Percentiles rank a stretch among this genome's conserved stretches.
Conservation (phyloP, 164 flowering plant genomes). For the grape (Vitis vinifera) region ASM3070453v1 NC_081812.1:23246001-23246500, state of each 20-base stretch:
- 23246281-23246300: no score
- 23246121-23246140: slow-evolving; percentile 66
- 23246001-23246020: no score
- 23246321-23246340: slow-evolving; percentile 6
- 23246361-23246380: slow-evolving; percentile 53
- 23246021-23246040: not conserved
- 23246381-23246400: slow-evolving; percentile 75
- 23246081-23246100: not conserved
- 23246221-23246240: not conserved
- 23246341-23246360: slow-evolving; percentile 44
- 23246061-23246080: not conserved
- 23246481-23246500: no score
- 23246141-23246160: slow-evolving; percentile 65
- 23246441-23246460: not conserved
- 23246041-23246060: not conserved
- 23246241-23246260: no score
- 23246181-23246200: slow-evolving; percentile 49
- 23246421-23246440: not conserved
- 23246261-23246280: no score
- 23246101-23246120: slow-evolving; percentile 9
- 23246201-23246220: slow-evolving; percentile 56
- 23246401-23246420: slow-evolving; percentile 16
- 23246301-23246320: not conserved
- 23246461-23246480: not conserved
- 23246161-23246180: slow-evolving; percentile 74